These are phyloP conservation scores for Leptomonas pyrrhocoris DNA, from an alignment of 208 protist genomes.

Conservation along the genomic window DNA sequence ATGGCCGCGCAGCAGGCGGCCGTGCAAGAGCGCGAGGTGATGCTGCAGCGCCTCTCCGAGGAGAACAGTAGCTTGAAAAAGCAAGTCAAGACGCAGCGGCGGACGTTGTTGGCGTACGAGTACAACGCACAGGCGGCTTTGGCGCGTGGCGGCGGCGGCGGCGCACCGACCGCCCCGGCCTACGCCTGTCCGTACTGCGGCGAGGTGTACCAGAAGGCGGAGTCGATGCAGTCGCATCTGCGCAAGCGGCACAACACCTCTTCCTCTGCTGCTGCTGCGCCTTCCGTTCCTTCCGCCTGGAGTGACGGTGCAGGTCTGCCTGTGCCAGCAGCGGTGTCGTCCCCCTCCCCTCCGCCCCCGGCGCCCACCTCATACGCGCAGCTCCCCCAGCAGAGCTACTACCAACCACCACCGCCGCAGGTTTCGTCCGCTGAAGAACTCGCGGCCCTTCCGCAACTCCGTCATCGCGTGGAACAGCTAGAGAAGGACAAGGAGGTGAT, in stretches of 20 bases:
- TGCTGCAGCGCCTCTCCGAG: slow-evolving; percentile 47
- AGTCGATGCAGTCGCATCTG: slow-evolving; percentile 90
- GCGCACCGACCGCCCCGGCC: background rate
- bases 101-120: slow-evolving; percentile 86
- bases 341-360: slow-evolving; percentile 4
- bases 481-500: slow-evolving; percentile 64
- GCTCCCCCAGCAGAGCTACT: background rate
- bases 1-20: slow-evolving; percentile 50
- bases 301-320: background rate
- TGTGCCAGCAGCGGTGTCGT: background rate
- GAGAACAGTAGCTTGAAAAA: slow-evolving; percentile 74
- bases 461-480: slow-evolving; percentile 53
- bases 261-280: background rate
- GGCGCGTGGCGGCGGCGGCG: slow-evolving; percentile 9
- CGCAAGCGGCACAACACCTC: slow-evolving; percentile 73
- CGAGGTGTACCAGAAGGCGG: slow-evolving; percentile 81
- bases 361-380: background rate
- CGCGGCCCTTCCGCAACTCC: slow-evolving; percentile 36
- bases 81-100: slow-evolving; percentile 84
- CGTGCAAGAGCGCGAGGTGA: slow-evolving; percentile 36
- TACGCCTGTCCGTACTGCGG: slow-evolving; percentile 74
- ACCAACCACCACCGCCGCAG: background rate
- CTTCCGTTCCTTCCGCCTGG: too few relatives aligned
- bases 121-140: slow-evolving; percentile 53
- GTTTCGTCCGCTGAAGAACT: slow-evolving; percentile 18